These are phyloP conservation scores for Thalassiosira profunda DNA, from an alignment of 108 stramenopile genomes.

Conservation along the genomic window DNA sequence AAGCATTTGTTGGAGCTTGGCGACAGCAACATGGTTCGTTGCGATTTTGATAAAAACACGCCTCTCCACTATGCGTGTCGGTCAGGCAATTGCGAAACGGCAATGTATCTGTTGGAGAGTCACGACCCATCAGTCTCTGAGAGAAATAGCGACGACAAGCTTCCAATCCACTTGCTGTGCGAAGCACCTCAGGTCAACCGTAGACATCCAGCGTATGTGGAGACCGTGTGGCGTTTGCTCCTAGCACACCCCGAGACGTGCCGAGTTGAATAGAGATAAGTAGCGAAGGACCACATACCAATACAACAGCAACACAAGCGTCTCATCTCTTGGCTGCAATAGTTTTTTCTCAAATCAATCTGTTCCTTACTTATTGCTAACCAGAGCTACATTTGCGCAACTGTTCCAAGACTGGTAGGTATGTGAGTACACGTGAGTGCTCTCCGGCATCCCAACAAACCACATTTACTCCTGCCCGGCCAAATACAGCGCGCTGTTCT, in stretches of 20 bases:
- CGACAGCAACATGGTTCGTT: neutral
- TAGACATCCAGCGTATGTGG: neutral
- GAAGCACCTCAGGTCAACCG: neutral
- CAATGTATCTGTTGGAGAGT: neutral
- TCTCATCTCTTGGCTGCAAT: no score
- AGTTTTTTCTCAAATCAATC: no score
- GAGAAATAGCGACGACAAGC: neutral
- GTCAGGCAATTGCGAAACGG: neutral
- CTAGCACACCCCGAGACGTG: neutral
- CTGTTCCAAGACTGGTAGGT: no score
- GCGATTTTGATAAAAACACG: neutral
- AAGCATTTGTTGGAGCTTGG: neutral
- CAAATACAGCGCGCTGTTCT: slow-evolving; percentile 76
- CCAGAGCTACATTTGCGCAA: no score
- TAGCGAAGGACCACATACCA: no score
- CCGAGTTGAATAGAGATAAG: no score
- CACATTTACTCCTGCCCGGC: slow-evolving; percentile 88
- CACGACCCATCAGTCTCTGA: neutral
- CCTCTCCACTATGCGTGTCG: neutral
- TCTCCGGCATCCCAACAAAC: no score
- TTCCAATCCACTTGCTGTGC: neutral
- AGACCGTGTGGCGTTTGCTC: neutral
- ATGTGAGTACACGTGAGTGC: no score
- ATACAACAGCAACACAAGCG: no score
- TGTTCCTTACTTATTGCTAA: no score